Percentiles rank a stretch among this genome's conserved stretches.
phyloP scores from a whole-genome alignment of 1,284 basidiomycete genomes.

The Cystobasidium slooffiae region DNA sequence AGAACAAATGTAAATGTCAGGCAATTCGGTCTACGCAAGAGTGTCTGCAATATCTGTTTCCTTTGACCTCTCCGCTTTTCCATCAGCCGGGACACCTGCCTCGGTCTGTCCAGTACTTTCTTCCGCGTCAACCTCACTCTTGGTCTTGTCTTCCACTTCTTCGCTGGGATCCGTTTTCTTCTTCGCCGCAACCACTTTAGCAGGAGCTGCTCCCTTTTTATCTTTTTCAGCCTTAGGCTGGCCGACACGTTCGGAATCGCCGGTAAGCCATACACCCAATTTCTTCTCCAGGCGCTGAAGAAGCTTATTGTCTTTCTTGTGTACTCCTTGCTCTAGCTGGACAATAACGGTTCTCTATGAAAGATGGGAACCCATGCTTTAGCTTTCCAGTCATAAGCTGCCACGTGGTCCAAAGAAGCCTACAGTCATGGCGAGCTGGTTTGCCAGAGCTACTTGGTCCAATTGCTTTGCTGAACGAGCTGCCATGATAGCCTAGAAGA shows the following conservation, averaged over 20 bases:
- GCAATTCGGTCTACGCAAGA: no score
- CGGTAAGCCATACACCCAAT: slow-evolving; percentile 42
- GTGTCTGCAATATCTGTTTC: no score
- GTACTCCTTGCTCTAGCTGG: slow-evolving; percentile 25
- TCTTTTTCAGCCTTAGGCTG: slow-evolving; percentile 13
- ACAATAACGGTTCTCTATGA: slow-evolving; percentile 24
- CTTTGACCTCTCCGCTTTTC: not conserved
- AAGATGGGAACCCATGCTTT: not conserved
- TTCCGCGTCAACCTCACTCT: not conserved
- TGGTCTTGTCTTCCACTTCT: not conserved
- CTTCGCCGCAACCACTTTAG: not conserved
- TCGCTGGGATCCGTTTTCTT: not conserved
- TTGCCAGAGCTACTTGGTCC: slow-evolving; percentile 26
- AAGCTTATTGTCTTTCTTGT: slow-evolving; percentile 40
- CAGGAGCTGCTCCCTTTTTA: slow-evolving; percentile 6
- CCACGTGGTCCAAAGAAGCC: not conserved
- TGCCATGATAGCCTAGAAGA: slow-evolving; percentile 17
- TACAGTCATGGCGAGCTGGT: slow-evolving; percentile 11
- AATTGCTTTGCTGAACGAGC: slow-evolving; percentile 10
- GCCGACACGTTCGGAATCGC: slow-evolving; percentile 13
- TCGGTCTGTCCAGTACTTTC: not conserved
- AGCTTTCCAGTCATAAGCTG: not conserved
- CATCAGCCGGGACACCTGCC: not conserved
- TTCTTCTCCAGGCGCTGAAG: slow-evolving; percentile 33
- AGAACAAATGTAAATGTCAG: no score